Evolutionary conservation across 2,329 filamentous ascomycete genomes (phyloP), one percentile per base, ranked within the genome.

Genomic region (Penicillium sp.): DNA sequence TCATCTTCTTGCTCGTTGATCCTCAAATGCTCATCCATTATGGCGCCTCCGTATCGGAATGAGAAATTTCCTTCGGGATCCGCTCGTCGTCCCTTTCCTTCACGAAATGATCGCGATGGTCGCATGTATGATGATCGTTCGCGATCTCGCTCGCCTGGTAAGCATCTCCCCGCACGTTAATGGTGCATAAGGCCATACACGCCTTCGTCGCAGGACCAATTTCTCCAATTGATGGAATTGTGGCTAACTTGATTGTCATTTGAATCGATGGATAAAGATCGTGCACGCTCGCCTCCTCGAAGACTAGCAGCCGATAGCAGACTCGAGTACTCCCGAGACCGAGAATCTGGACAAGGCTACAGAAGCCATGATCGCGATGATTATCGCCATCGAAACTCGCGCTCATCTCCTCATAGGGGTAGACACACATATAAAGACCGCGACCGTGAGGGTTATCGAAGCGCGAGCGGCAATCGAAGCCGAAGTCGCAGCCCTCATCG

Each of bases 91-190:
- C 65, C 64, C 0, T 68, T 68, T 43, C 66, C 67, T 49, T 64
- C 66, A 49, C 67, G 65, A 53, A 70, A 74, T 49, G 73, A 78
- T 55, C 69, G 72, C 53, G 76, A 79, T 50, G 76, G 74, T 49
- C 70, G 72, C 50, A 78, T 80, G 73, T 80, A 80, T 63, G 78
- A 80, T 63, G 79, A 81, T 59, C 72, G 68, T 54, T 72, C 74
- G 36, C 70, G 69, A 65, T 78, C 77, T 56, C 73, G 72, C 55
- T 76, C 76, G 57, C 77, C 76, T 70, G 74, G 73, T 67, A 72
- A 72, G 68, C 68, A 73, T 75, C 74, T 74, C 78, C 74, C 73
- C 75, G 66, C 77, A 79, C 73, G 76, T 71, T 77, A 70, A 59
- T 63, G 62, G 61, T 61, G 50, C 61, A 65, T 62, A 45, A 59